Evolutionary conservation across 2,329 filamentous ascomycete genomes (phyloP).

Genomic region (Hymenoscyphus fructigenus): DNA sequence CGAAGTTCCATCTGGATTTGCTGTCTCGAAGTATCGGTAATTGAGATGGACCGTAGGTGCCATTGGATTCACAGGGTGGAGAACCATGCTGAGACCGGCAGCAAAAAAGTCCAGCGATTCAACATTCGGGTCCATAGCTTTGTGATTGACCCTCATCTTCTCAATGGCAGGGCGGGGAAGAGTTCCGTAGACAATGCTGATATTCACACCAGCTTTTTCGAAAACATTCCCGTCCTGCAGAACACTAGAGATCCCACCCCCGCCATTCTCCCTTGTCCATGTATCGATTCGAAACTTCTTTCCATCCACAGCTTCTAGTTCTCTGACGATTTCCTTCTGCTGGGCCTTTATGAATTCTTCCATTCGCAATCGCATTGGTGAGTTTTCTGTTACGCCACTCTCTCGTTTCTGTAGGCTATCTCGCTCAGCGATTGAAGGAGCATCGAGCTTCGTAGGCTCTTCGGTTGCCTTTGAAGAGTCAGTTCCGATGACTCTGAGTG

Average conservation of each 20-base stretch:
- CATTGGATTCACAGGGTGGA: slow-evolving; percentile 94
- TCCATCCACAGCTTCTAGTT: slow-evolving; percentile 81
- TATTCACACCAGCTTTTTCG: slow-evolving; percentile 95
- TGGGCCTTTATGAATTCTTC: slow-evolving; percentile 93
- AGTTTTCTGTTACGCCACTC: slow-evolving; percentile 69
- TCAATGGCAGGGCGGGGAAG: slow-evolving; percentile 83
- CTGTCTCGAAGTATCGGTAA: slow-evolving; percentile 98
- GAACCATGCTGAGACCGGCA: slow-evolving; percentile 85
- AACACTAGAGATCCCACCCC: slow-evolving; percentile 91
- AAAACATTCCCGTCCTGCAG: slow-evolving; percentile 96
- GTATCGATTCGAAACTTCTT: slow-evolving; percentile 78
- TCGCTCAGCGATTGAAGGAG: slow-evolving; percentile 76
- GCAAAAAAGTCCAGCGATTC: slow-evolving; percentile 94
- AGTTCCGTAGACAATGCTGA: slow-evolving; percentile 90
- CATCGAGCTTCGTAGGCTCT: slow-evolving; percentile 50
- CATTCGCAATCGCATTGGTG: slow-evolving; percentile 97
- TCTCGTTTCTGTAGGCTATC: slow-evolving; percentile 81
- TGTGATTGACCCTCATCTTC: slow-evolving; percentile 94
- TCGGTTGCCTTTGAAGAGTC: slow-evolving; percentile 34
- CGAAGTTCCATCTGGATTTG: slow-evolving; percentile 73
- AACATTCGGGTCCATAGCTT: slow-evolving; percentile 75
- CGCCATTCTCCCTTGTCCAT: slow-evolving; percentile 85
- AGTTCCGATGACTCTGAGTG: slow-evolving; percentile 15
- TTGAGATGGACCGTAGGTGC: slow-evolving; percentile 97
- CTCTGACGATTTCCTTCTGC: slow-evolving; percentile 81